Evolutionary conservation across 2,329 filamentous ascomycete genomes (phyloP).

Genomic region (Exophiala sp.): DNA sequence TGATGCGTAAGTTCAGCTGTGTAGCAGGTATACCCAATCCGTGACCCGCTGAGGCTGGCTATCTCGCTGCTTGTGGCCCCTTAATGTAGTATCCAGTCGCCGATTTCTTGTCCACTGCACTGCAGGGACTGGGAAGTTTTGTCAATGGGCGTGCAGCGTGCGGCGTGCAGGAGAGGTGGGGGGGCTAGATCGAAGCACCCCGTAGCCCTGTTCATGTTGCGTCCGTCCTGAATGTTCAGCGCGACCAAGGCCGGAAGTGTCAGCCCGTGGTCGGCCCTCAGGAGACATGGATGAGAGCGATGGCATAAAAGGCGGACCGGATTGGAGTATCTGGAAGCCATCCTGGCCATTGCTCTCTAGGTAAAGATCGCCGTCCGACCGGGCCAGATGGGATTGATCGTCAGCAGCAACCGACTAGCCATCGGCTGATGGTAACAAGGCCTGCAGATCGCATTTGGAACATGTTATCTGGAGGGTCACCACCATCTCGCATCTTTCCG

Average conservation of each 20-base stretch:
- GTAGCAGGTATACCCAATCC: conserved; percentile 4
- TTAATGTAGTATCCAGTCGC: conserved; percentile 10
- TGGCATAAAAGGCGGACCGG: too few relatives aligned
- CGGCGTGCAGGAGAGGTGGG: not conserved
- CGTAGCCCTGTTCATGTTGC: not conserved
- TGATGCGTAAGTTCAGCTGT: conserved; percentile 7
- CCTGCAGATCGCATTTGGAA: too few relatives aligned
- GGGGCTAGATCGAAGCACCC: not conserved
- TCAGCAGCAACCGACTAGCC: too few relatives aligned
- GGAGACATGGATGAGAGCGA: not conserved
- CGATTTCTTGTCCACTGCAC: conserved; percentile 6
- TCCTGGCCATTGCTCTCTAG: not conserved
- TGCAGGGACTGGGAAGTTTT: conserved; percentile 6
- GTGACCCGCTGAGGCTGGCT: conserved; percentile 11
- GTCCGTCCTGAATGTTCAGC: not conserved
- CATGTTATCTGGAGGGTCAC: too few relatives aligned
- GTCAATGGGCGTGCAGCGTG: not conserved
- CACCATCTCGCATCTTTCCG: too few relatives aligned
- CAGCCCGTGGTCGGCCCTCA: not conserved
- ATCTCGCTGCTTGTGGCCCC: not conserved
- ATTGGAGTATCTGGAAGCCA: not conserved
- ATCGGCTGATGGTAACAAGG: too few relatives aligned
- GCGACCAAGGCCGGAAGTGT: not conserved
- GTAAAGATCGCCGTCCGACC: not conserved
- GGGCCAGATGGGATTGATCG: too few relatives aligned